Conservation (phyloP, 2,329 filamentous ascomycete species). For the Endocalyx cinctus region DNA sequence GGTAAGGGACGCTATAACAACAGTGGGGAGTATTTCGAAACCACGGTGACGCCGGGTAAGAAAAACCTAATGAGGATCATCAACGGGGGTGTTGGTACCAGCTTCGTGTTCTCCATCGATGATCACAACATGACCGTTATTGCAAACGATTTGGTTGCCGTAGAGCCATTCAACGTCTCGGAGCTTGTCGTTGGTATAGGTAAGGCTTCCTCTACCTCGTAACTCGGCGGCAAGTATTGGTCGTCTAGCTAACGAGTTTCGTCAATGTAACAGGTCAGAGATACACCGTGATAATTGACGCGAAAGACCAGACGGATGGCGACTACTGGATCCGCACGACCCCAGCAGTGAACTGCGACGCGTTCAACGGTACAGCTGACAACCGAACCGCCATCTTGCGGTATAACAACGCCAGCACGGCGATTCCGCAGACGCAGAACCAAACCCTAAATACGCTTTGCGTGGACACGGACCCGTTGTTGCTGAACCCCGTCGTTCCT, state of each 20-base stretch:
- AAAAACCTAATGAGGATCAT: slow-evolving; percentile 39
- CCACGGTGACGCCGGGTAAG: slow-evolving; percentile 28
- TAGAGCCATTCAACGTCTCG: slow-evolving; percentile 43
- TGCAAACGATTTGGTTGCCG: slow-evolving; percentile 42
- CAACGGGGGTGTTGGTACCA: slow-evolving; percentile 39
- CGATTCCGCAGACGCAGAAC: slow-evolving; percentile 3
- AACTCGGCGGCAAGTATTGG: no score
- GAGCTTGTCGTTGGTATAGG: slow-evolving; percentile 40
- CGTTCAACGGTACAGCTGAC: slow-evolving; percentile 14
- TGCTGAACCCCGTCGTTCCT: slow-evolving; percentile 15
- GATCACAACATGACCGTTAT: slow-evolving; percentile 43
- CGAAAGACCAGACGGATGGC: slow-evolving; percentile 12
- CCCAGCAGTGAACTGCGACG: slow-evolving; percentile 11
- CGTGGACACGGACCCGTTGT: slow-evolving; percentile 7
- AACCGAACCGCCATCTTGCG: slow-evolving; percentile 44
- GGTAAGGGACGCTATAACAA: slow-evolving; percentile 24
- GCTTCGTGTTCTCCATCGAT: slow-evolving; percentile 42
- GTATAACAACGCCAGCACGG: slow-evolving; percentile 24
- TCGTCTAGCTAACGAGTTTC: no score
- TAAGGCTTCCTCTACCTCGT: no score
- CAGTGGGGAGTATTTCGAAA: slow-evolving; percentile 22
- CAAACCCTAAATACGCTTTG: slow-evolving; percentile 7
- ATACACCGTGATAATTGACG: slow-evolving; percentile 15
- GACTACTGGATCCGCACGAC: slow-evolving; percentile 25
- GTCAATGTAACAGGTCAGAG: slow-evolving; percentile 29